Conservation (phyloP, 345 rosid species). For the Salix dunnii region DNA sequence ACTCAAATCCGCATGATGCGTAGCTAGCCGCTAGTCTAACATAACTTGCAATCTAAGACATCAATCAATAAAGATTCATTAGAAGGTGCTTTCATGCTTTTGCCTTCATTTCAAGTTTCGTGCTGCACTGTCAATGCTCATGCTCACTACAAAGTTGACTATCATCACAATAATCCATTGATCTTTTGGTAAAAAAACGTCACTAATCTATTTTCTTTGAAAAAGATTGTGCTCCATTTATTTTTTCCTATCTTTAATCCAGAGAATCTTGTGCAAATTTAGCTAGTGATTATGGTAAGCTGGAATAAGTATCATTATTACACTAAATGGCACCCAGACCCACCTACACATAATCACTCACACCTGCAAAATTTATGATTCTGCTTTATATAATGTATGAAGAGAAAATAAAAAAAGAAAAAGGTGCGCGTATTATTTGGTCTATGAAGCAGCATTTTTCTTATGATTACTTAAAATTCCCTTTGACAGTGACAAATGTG, state of each 20-base stretch:
- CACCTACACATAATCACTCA: neutral
- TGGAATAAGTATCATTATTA: neutral
- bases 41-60: conserved; percentile 37
- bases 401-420: no score
- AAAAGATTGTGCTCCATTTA: neutral
- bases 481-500: neutral
- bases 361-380: neutral
- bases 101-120: conserved; percentile 32
- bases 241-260: neutral
- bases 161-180: neutral
- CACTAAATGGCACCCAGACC: neutral
- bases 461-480: neutral
- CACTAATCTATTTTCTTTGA: neutral
- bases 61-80: neutral
- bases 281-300: neutral
- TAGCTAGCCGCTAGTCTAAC: conserved; percentile 10
- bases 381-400: neutral
- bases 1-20: conserved; percentile 17
- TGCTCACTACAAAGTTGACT: neutral
- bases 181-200: neutral
- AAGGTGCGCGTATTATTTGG: neutral
- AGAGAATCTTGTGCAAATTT: neutral
- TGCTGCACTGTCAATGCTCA: neutral
- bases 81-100: conserved; percentile 23
- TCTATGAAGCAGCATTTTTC: no score